Conservation (phyloP, 75 land plant genomes). For the Pseudotsuga menziesii region DNA sequence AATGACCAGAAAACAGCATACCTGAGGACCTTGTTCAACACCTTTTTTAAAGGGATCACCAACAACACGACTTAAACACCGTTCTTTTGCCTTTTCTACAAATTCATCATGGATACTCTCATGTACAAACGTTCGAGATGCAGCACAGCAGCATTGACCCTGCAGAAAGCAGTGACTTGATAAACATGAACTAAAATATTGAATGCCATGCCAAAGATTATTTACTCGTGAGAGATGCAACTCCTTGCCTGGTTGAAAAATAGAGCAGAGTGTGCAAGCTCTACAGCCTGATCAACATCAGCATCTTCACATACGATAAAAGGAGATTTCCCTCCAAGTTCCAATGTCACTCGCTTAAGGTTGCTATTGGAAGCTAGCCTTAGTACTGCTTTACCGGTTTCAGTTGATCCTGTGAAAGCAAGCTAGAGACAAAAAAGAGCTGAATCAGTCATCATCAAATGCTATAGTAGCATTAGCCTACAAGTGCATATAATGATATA, state of each 20-base stretch:
- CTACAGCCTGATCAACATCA: constrained; percentile 50
- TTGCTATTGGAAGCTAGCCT: constrained; percentile 41
- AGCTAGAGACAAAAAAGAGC: constrained; percentile 8
- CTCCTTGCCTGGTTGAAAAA: constrained; percentile 45
- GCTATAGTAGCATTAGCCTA: too few species aligned
- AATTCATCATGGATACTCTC: constrained; percentile 52
- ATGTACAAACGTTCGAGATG: constrained; percentile 52
- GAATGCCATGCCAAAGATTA: too few species aligned
- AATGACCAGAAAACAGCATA: constrained; percentile 6
- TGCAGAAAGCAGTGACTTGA: constrained; percentile 1
- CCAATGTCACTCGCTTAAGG: constrained; percentile 46
- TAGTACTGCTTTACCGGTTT: constrained; percentile 28
- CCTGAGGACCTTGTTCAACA: constrained; percentile 61
- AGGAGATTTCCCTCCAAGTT: constrained; percentile 58
- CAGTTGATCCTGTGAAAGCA: constrained; percentile 57
- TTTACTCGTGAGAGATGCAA: too few species aligned
- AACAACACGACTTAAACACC: constrained; percentile 43
- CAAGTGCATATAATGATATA: too few species aligned
- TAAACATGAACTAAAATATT: too few species aligned
- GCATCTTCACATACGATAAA: constrained; percentile 51
- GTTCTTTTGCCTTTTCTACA: constrained; percentile 44
- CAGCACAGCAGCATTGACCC: constrained; percentile 61
- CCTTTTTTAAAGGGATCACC: constrained; percentile 52
- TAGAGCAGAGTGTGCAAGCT: constrained; percentile 49
- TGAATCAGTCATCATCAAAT: too few species aligned